These are phyloP conservation scores for Scopulariopsis brevicaulis DNA, from an alignment of 2,329 filamentous ascomycete genomes.

Conservation along the genomic window DNA sequence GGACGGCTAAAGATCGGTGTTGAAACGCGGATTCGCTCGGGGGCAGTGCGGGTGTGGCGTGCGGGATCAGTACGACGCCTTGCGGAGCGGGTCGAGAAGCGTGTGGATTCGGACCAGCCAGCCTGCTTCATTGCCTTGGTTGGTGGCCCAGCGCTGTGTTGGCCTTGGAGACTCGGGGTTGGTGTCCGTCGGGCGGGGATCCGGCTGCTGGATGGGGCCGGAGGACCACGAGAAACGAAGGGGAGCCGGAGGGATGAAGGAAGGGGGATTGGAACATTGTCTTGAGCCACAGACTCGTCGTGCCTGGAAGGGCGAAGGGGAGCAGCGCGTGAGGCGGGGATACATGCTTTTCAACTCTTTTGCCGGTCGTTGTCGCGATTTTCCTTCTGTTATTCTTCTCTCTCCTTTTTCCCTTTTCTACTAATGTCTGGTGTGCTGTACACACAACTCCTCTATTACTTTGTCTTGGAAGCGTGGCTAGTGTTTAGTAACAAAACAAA, in stretches of 20 bases:
- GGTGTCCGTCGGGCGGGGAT: background rate
- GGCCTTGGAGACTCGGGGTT: background rate
- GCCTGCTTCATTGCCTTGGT: background rate
- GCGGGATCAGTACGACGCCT: no score
- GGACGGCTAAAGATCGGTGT: conserved; percentile 9
- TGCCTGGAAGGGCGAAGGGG: background rate
- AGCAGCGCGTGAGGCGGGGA: background rate
- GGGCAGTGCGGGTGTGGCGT: no score
- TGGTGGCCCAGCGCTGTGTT: background rate
- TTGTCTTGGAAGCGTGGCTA: background rate
- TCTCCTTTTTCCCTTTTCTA: no score
- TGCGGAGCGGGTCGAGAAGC: no score
- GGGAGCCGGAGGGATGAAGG: conserved; percentile 7
- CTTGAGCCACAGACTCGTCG: conserved; percentile 11
- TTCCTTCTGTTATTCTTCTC: background rate
- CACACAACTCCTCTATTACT: background rate
- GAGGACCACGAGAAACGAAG: background rate
- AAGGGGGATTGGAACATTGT: conserved; percentile 16
- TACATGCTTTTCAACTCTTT: conserved; percentile 8
- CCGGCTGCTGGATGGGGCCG: background rate
- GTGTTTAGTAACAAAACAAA: background rate
- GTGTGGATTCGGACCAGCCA: background rate
- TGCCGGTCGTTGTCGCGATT: conserved; percentile 13
- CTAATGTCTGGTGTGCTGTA: background rate
- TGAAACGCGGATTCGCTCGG: background rate